Evolutionary conservation across 2,329 filamentous ascomycete genomes (phyloP).

Genomic region (Fusarium hainanense): DNA sequence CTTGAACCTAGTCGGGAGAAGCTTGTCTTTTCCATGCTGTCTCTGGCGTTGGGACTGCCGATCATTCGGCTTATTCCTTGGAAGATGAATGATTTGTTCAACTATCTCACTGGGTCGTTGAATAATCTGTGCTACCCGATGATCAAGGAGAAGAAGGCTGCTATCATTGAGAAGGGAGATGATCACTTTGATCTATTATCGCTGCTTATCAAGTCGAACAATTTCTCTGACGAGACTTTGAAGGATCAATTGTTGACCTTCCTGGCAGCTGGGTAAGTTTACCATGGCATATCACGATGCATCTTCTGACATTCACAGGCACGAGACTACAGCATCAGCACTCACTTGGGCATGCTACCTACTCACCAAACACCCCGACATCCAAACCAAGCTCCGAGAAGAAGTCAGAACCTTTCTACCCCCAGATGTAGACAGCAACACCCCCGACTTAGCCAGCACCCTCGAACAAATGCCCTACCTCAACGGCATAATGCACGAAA

Average conservation of each 20-base stretch:
- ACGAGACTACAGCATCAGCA: slow-evolving; percentile 39
- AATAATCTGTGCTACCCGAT: slow-evolving; percentile 27
- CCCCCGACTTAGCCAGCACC: slow-evolving; percentile 56
- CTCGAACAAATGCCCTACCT: slow-evolving; percentile 75
- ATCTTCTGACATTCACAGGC: slow-evolving; percentile 7
- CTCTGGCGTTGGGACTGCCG: slow-evolving; percentile 17
- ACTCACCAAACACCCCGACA: slow-evolving; percentile 29
- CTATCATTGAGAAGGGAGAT: slow-evolving; percentile 56
- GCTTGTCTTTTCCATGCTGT: slow-evolving; percentile 47
- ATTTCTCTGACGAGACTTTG: slow-evolving; percentile 63
- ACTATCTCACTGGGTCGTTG: slow-evolving; percentile 19
- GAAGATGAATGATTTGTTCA: slow-evolving; percentile 38
- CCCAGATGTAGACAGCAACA: background rate
- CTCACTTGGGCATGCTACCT: slow-evolving; percentile 38
- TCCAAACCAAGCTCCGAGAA: slow-evolving; percentile 32
- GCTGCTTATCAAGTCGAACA: slow-evolving; percentile 61
- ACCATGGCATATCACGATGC: accelerated
- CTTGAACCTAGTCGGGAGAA: slow-evolving; percentile 60
- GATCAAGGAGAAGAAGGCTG: slow-evolving; percentile 61
- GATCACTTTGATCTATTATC: slow-evolving; percentile 73
- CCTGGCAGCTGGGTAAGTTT: slow-evolving; percentile 52
- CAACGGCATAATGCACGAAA: slow-evolving; percentile 76
- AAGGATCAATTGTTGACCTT: slow-evolving; percentile 67
- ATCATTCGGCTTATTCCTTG: slow-evolving; percentile 33
- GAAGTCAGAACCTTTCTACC: slow-evolving; percentile 17